phyloP scores from a whole-genome alignment of 768 basidiomycete species.

The Mycena rosella region DNA sequence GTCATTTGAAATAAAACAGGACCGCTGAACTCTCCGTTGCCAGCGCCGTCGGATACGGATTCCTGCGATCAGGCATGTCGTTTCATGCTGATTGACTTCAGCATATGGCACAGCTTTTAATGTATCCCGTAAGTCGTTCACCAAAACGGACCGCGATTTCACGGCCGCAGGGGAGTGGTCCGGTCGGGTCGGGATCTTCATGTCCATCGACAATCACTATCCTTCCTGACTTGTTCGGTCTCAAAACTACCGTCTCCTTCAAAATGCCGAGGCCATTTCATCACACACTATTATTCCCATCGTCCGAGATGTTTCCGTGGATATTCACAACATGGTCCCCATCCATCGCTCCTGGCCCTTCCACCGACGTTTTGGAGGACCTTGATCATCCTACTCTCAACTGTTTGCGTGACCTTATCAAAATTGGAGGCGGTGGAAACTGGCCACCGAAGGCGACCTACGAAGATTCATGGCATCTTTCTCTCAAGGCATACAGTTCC shows the following conservation, averaged over 20 bases:
- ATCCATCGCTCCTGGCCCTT: background rate
- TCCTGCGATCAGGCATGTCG: no score
- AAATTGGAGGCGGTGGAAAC: constrained; percentile 18
- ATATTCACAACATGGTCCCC: constrained; percentile 6
- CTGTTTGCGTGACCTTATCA: constrained; percentile 21
- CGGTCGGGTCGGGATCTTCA: background rate
- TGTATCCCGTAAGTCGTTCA: no score
- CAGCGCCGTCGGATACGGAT: no score
- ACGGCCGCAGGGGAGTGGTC: background rate
- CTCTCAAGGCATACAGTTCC: constrained; percentile 11
- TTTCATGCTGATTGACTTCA: no score
- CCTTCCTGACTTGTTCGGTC: no score
- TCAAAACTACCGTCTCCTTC: background rate
- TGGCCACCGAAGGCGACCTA: constrained; percentile 28
- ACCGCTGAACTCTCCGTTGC: no score
- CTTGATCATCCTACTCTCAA: background rate
- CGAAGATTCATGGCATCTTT: constrained; percentile 15
- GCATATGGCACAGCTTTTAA: no score
- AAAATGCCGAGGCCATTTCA: background rate
- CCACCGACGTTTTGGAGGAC: constrained; percentile 1
- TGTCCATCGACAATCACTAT: background rate
- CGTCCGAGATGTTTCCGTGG: constrained; percentile 14
- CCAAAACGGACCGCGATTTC: no score
- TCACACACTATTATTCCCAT: background rate
- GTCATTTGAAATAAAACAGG: no score